A percentile compares a stretch with the other conserved stretches of the same genome.
phyloP scores from a whole-genome alignment of 2,329 filamentous ascomycete genomes.

The Cadophora gregata region DNA sequence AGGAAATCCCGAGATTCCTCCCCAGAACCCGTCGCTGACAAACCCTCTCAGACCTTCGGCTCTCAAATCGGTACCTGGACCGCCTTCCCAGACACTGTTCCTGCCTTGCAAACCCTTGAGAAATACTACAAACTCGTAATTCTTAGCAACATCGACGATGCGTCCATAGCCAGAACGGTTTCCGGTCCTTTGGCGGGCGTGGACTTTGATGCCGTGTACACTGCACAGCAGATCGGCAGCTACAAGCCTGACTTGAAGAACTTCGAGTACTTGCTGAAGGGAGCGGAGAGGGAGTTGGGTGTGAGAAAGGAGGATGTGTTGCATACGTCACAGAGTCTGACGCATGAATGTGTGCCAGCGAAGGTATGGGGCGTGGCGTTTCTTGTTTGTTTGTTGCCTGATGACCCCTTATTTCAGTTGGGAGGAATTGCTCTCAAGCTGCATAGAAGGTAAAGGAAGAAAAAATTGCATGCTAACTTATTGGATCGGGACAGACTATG shows the following conservation, averaged over 20 bases:
- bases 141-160: conserved; percentile 61
- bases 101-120: conserved; percentile 49
- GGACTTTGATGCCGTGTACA: conserved; percentile 65
- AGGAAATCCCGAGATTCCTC: not conserved
- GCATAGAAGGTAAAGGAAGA: not conserved
- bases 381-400: too few relatives aligned
- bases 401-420: too few relatives aligned
- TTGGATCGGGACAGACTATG: conserved; percentile 44
- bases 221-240: conserved; percentile 70
- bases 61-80: conserved; percentile 50
- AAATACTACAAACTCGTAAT: conserved; percentile 57
- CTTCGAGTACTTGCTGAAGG: conserved; percentile 67
- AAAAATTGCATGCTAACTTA: not conserved
- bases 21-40: conserved; percentile 17
- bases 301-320: conserved; percentile 60
- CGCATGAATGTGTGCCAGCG: conserved; percentile 71
- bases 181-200: conserved; percentile 53
- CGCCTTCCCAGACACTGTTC: conserved; percentile 54
- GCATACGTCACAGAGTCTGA: conserved; percentile 73
- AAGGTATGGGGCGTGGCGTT: conserved; percentile 41
- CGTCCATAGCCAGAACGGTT: conserved; percentile 54
- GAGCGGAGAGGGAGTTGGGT: conserved; percentile 58
- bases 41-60: conserved; percentile 47
- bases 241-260: conserved; percentile 73
- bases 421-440: not conserved